Percentiles rank a stretch among this genome's conserved stretches.
Evolutionary conservation across 345 rosid species (phyloP).

Genomic region (Eucalyptus regnans): DNA sequence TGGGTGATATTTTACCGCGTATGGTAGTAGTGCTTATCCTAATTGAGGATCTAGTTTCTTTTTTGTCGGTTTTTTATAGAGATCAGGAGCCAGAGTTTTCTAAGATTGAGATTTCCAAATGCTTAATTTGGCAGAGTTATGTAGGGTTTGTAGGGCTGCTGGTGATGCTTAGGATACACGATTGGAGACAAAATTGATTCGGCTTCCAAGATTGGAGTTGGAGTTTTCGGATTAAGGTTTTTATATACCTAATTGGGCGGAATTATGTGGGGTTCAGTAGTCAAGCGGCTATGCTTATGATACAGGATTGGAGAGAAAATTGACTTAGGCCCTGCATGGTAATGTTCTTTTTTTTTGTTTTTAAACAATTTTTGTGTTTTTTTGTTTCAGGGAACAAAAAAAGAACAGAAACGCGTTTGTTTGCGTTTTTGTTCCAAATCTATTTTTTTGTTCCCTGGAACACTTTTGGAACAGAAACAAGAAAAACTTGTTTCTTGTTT

Average conservation of each 20-base stretch:
- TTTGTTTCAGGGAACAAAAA: too few species aligned
- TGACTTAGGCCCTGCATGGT: too few species aligned
- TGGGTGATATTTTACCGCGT: background rate
- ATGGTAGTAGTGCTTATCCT: background rate
- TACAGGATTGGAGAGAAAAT: background rate
- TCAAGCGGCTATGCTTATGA: background rate
- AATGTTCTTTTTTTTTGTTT: too few species aligned
- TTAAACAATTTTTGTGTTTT: too few species aligned
- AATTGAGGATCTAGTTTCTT: background rate
- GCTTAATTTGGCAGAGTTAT: accelerated
- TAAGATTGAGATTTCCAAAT: background rate
- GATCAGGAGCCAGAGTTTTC: accelerated
- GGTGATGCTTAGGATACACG: accelerated
- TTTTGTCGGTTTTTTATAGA: accelerated
- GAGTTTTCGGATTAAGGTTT: too few species aligned
- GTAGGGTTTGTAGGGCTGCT: background rate
- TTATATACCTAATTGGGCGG: accelerated
- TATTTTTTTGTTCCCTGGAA: too few species aligned
- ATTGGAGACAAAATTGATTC: background rate
- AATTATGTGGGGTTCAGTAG: background rate
- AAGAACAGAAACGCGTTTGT: too few species aligned
- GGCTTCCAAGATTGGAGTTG: too few species aligned
- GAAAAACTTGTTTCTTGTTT: too few species aligned
- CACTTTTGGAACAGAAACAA: too few species aligned
- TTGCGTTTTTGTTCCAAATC: too few species aligned